Base-by-base conservation (phyloP, 495 filamentous ascomycete species). In the Venustampulla echinocandica region DNA sequence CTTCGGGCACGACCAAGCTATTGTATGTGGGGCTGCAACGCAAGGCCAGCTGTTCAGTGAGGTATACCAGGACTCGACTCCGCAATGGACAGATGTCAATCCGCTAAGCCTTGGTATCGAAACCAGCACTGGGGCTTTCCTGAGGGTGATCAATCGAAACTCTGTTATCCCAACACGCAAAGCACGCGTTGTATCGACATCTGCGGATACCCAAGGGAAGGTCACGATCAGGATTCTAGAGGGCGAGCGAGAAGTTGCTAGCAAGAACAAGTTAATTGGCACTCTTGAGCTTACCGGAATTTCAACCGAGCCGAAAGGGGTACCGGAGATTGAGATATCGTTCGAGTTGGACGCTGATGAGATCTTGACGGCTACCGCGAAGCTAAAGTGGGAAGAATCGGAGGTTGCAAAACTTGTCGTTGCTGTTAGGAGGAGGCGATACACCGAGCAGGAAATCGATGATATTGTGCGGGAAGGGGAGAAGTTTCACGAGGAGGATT, bases 71-170 rank as follows among this genome's bases (percentile, higher is more conserved):
- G 82, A 84, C 34, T 69, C 66, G 15, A 75, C 75, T 11, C 63
- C 90, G 46, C 85, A 93, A 64, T 84, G 94, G 57, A 87, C 94
- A 83, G 90, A 95, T 59, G 90, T 95, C 65, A 95, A 94, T 77
- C 87, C 88, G 50, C 76, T 95, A 55, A 94, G 89, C 55, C 83
- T 95, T 53, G 89, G 89, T 78, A 94, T 95, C 53, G 89, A 95
- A 71, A 94, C 88, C 57, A 94, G 89, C 50, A 89, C 89, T 64
- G 89, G 89, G 65, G 87, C 94, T 54, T 95, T 95, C 87, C 94
- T 88, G 61, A 89, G 87, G 71, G 76, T 95, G 53, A 94, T 95
- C 60, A 81, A 85, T 63, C 85, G 90, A 57, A 88, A 89, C 70
- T 93, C 90, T 44, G 80, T 87, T 48, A 92, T 95, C 65, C 89